Conservation (phyloP, 2,329 filamentous ascomycete genomes). For the Aspergillus neotritici region DNA sequence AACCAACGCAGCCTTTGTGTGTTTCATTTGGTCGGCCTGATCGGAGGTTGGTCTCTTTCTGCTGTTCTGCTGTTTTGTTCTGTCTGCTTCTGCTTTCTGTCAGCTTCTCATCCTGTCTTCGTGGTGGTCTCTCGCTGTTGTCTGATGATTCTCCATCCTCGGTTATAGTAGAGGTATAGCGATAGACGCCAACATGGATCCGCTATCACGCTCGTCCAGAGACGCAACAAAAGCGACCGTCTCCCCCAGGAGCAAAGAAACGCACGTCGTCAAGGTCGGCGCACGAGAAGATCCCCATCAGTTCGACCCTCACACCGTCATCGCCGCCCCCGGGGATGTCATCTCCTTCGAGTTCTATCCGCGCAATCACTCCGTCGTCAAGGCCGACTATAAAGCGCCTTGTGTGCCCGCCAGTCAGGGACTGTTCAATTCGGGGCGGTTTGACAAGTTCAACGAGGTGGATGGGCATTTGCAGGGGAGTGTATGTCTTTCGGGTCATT, state of each 20-base stretch:
- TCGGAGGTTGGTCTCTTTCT: too few relatives aligned
- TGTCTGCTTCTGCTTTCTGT: too few relatives aligned
- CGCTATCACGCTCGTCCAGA: too few relatives aligned
- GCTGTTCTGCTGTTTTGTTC: too few relatives aligned
- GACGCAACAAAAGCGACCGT: background rate
- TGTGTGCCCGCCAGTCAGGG: conserved; percentile 51
- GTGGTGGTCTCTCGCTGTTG: too few relatives aligned
- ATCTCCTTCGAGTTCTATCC: conserved; percentile 58
- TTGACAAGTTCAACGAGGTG: conserved; percentile 45
- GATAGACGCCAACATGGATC: too few relatives aligned
- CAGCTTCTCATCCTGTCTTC: too few relatives aligned
- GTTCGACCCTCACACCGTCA: conserved; percentile 26
- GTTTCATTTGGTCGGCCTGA: too few relatives aligned
- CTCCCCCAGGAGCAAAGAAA: conserved; percentile 17
- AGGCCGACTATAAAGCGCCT: conserved; percentile 54
- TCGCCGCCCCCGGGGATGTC: conserved; percentile 27
- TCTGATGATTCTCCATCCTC: too few relatives aligned
- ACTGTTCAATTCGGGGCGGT: conserved; percentile 28
- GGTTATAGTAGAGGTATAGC: too few relatives aligned
- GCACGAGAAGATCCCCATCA: conserved; percentile 26
- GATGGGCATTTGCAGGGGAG: conserved; percentile 36
- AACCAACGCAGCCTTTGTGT: too few relatives aligned
- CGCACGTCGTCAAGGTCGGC: conserved; percentile 33
- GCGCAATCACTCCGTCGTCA: conserved; percentile 58
- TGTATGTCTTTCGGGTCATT: conserved; percentile 18